phyloP scores from a whole-genome alignment of 306 rosid species.

The Corylus heterophylla region DNA sequence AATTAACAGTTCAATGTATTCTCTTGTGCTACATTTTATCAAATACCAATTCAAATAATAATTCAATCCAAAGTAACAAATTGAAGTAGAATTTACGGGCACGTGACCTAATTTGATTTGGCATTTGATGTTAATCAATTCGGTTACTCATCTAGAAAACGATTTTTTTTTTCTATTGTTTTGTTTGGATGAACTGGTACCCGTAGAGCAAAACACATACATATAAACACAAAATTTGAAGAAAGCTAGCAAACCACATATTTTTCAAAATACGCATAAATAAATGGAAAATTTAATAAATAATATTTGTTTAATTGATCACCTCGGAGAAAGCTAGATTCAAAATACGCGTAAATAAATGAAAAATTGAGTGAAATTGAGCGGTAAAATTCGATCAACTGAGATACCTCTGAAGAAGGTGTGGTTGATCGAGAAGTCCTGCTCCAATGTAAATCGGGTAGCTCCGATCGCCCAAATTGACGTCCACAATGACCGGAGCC shows the following conservation, averaged over 20 bases:
- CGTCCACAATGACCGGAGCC: constrained; percentile 57
- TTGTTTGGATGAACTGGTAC: background rate
- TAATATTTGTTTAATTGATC: background rate
- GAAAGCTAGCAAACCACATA: background rate
- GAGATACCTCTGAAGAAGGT: constrained; percentile 69
- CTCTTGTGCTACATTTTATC: too few relatives aligned
- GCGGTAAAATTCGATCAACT: background rate
- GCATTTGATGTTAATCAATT: background rate
- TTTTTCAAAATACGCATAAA: background rate
- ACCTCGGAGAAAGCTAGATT: constrained; percentile 35
- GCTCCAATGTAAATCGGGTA: constrained; percentile 94
- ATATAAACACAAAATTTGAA: background rate
- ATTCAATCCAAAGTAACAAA: background rate
- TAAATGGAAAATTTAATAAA: background rate
- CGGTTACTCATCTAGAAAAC: background rate
- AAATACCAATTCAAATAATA: background rate
- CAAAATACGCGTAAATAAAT: background rate
- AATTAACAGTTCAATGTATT: background rate
- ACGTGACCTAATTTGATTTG: background rate
- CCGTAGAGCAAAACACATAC: background rate
- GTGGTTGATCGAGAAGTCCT: constrained; percentile 68
- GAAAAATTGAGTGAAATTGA: background rate
- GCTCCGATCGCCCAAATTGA: constrained; percentile 86
- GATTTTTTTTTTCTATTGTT: background rate
- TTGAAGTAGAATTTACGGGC: background rate